Conservation (phyloP, 768 basidiomycete genomes). For the Rhizopogon rudus region DNA sequence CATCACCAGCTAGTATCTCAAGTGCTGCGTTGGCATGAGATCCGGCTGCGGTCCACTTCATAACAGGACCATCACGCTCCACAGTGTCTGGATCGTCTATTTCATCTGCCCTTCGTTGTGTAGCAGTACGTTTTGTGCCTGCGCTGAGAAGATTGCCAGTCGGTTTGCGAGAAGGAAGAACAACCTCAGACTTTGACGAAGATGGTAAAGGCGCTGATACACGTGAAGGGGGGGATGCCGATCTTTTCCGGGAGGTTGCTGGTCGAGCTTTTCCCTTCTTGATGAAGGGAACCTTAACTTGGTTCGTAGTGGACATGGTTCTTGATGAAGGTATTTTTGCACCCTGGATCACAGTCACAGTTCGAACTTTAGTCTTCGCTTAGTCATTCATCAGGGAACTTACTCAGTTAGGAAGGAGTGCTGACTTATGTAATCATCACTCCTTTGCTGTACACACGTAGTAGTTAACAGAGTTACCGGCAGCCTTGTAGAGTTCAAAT, state of each 20-base stretch:
- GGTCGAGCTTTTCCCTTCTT: slow-evolving; percentile 82
- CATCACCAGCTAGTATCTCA: slow-evolving; percentile 80
- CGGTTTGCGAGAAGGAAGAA: slow-evolving; percentile 70
- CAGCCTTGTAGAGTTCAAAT: background rate
- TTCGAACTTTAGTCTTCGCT: background rate
- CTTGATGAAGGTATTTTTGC: background rate
- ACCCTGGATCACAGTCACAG: background rate
- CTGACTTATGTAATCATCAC: background rate
- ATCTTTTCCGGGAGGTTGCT: slow-evolving; percentile 70
- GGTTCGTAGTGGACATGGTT: slow-evolving; percentile 28
- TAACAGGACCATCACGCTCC: slow-evolving; percentile 48
- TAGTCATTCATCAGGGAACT: slow-evolving; percentile 1
- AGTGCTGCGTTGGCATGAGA: slow-evolving; percentile 70
- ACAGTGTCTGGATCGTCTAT: slow-evolving; percentile 56
- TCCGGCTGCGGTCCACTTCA: slow-evolving; percentile 73
- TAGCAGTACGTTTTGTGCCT: slow-evolving; percentile 61
- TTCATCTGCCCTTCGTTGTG: slow-evolving; percentile 43
- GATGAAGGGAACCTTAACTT: slow-evolving; percentile 76
- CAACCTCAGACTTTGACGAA: slow-evolving; percentile 61
- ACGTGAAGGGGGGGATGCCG: slow-evolving; percentile 48
- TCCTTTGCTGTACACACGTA: no score
- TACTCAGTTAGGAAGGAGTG: no score
- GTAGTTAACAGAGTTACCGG: no score
- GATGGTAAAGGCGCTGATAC: slow-evolving; percentile 7
- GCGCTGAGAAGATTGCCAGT: slow-evolving; percentile 70